These are phyloP conservation scores for Cyberlindnera mrakii DNA, from an alignment of 805 yeast genomes.

Conservation along the genomic window DNA sequence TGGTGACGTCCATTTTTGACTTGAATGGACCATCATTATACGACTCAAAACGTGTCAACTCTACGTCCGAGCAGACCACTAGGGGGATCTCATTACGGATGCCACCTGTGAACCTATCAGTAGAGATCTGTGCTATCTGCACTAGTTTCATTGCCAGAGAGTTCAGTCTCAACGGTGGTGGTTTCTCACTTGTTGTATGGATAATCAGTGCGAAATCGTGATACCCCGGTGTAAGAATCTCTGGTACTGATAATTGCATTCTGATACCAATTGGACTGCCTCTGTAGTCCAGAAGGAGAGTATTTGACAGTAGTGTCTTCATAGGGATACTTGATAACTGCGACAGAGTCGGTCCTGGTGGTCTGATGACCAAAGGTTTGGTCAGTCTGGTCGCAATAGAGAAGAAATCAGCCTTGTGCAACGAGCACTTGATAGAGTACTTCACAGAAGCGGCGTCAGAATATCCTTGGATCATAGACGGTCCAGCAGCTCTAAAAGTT, in stretches of 20 bases:
- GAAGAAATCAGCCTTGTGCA: conserved; percentile 9
- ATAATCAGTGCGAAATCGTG: background rate
- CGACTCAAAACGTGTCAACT: background rate
- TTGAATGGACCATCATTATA: background rate
- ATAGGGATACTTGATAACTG: background rate
- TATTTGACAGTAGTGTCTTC: background rate
- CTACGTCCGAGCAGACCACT: background rate
- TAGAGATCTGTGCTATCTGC: background rate
- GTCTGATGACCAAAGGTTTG: conserved; percentile 2
- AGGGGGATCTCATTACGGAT: background rate
- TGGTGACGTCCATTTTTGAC: background rate
- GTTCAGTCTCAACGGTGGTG: background rate
- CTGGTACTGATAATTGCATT: background rate
- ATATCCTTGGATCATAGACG: background rate
- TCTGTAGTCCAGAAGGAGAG: background rate
- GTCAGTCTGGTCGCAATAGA: conserved; percentile 6
- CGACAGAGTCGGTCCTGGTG: conserved; percentile 6
- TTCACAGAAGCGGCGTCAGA: background rate
- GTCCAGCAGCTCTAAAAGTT: background rate
- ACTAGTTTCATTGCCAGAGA: background rate
- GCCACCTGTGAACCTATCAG: background rate
- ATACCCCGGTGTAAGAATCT: background rate
- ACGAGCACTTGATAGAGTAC: conserved; percentile 8
- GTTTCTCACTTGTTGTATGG: background rate
- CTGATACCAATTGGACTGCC: too few species aligned